phyloP scores from a whole-genome alignment of 1,139 yeast species.

The Cylindricascospora bacillispora region DNA sequence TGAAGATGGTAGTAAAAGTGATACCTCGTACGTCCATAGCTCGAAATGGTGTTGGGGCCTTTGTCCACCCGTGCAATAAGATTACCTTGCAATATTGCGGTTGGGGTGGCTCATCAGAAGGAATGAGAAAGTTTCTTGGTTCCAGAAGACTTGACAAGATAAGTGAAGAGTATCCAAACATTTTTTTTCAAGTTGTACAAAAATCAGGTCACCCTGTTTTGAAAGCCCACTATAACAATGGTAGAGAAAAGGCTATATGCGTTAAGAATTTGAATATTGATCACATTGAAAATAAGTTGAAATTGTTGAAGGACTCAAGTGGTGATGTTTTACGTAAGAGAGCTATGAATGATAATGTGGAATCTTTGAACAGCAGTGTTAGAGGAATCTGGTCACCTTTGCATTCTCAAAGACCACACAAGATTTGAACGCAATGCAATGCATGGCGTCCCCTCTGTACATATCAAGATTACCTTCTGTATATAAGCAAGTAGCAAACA shows the following conservation, averaged over 20 bases:
- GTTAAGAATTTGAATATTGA: constrained; percentile 46
- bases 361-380: constrained; percentile 67
- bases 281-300: constrained; percentile 42
- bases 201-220: constrained; percentile 76
- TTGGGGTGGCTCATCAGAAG: constrained; percentile 91
- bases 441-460: too few species aligned
- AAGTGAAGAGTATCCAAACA: constrained; percentile 48
- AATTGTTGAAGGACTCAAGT: constrained; percentile 42
- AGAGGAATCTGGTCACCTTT: constrained; percentile 98
- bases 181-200: constrained; percentile 58
- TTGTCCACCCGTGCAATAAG: constrained; percentile 48
- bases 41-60: constrained; percentile 75
- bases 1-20: constrained; percentile 30
- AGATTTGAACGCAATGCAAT: constrained; percentile 31
- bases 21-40: constrained; percentile 43
- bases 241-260: constrained; percentile 42
- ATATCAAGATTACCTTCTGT: too few species aligned
- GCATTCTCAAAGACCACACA: constrained; percentile 63
- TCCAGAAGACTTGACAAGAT: constrained; percentile 41
- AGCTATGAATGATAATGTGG: constrained; percentile 62
- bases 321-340: constrained; percentile 45
- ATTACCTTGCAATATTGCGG: constrained; percentile 72
- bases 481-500: too few species aligned
- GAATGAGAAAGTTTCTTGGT: constrained; percentile 53
- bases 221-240: constrained; percentile 48